Evolutionary conservation across 139 green algal species (phyloP).

Genomic region (Desmodesmus armatus): DNA sequence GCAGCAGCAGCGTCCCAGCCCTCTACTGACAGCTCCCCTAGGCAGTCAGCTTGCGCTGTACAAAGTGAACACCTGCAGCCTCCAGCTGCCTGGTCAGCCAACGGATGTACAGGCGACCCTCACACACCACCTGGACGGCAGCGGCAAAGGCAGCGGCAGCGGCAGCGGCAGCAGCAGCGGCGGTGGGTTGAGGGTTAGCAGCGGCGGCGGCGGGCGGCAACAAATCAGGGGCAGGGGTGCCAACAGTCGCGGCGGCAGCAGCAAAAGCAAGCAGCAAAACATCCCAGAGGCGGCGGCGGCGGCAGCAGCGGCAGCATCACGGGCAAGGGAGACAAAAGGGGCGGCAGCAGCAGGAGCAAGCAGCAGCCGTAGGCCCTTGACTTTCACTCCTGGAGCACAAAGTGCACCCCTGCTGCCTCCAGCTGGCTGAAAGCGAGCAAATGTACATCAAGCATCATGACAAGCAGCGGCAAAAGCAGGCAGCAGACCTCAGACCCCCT

Average conservation of each 20-base stretch:
- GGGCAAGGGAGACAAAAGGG: not conserved
- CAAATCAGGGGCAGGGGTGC: not conserved
- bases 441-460: no score
- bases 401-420: slow-evolving; percentile 22
- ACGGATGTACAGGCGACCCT: slow-evolving; percentile 49
- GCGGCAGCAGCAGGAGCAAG: not conserved
- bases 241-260: not conserved
- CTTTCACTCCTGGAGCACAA: slow-evolving; percentile 43
- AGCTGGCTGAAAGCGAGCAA: slow-evolving; percentile 51
- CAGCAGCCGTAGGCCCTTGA: slow-evolving; percentile 45
- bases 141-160: not conserved
- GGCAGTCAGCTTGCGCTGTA: slow-evolving; percentile 35
- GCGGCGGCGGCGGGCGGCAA: not conserved
- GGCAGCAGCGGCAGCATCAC: not conserved
- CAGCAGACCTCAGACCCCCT: no score
- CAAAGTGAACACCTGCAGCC: slow-evolving; percentile 37
- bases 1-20: no score
- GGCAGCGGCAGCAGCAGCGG: not conserved
- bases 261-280: not conserved
- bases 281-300: no score
- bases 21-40: slow-evolving; percentile 41
- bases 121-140: slow-evolving; percentile 32
- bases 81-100: slow-evolving; percentile 47
- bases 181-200: not conserved
- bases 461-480: not conserved